Evolutionary conservation across 2,329 filamentous ascomycete species (phyloP), one percentile per base, ranked within the genome.

Genomic region (Colletotrichum cereale): DNA sequence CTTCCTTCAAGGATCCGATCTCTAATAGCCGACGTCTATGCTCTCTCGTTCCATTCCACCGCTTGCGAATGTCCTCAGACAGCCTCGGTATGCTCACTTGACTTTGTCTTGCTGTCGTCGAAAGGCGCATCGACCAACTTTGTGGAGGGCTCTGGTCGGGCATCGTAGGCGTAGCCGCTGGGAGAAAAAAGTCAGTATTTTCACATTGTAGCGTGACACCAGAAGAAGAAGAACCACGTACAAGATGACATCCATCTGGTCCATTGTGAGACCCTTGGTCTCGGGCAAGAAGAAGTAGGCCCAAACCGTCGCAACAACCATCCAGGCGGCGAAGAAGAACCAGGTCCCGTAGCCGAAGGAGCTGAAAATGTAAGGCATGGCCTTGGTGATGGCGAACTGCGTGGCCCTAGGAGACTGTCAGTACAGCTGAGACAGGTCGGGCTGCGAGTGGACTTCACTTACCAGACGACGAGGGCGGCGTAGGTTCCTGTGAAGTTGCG

Each of bases 261-360:
- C 87, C 7, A 88, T 79, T 1, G 85, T 86, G 63, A 86, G 80
- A 66, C 87, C 86, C 75, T 87, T 88, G 14, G 87, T 88, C 77
- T 89, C 86, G 1, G 87, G 87, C 3, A 88, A 77, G 69, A 87
- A 82, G 77, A 87, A 84, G 74, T 82, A 88, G 3, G 85, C 82
- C 79, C 85, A 88, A 44, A 85, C 70, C 21, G 82, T 80, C 12
- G 84, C 84, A 18, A 83, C 75, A 16, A 88, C 77, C 80, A 88
- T 87, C 75, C 85, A 82, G 1, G 81, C 80, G 0, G 86, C 87
- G 74, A 89, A 89, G 80, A 89, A 88, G 78, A 88, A 87, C 81
- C 86, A 89, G 4, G 85, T 86, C 14, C 87, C 87, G 75, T 84
- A 88, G 44, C 80, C 79, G 34, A 85, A 78, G 0, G 79, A 79